A percentile compares a stretch with the other conserved stretches of the same genome.
phyloP scores from a whole-genome alignment of 108 stramenopile genomes.

The Cyclotella atomus region DNA sequence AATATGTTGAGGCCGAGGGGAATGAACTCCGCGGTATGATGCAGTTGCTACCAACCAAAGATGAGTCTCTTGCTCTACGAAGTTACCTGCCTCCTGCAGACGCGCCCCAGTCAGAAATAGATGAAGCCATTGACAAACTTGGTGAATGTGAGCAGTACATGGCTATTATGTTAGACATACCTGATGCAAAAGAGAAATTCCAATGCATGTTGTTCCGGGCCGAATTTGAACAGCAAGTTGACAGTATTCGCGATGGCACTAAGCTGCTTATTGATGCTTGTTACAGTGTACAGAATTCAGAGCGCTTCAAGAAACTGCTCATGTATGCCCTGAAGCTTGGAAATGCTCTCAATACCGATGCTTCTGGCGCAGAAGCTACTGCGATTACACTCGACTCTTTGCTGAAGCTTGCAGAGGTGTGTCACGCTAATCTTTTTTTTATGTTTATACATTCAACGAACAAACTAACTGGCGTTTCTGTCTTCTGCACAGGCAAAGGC shows the following conservation, averaged over 20 bases:
- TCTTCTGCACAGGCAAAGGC: conserved; percentile 40
- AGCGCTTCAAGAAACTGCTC: conserved; percentile 43
- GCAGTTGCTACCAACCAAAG: conserved; percentile 51
- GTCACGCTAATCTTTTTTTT: background rate
- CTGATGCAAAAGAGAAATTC: conserved; percentile 45
- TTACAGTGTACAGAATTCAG: conserved; percentile 43
- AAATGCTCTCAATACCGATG: conserved; percentile 52
- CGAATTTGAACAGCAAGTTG: conserved; percentile 40
- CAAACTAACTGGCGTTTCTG: no score
- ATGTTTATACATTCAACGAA: background rate
- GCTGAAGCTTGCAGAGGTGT: conserved; percentile 41
- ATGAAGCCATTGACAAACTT: conserved; percentile 43
- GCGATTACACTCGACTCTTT: conserved; percentile 52
- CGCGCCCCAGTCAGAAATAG: conserved; percentile 40
- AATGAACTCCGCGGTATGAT: conserved; percentile 52
- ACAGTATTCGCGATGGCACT: conserved; percentile 37
- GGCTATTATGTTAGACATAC: conserved; percentile 51
- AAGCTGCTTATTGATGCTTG: conserved; percentile 52
- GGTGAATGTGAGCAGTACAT: conserved; percentile 54
- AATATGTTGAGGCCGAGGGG: conserved; percentile 39
- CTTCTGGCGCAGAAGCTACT: conserved; percentile 34
- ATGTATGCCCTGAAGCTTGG: conserved; percentile 48
- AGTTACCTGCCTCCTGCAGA: conserved; percentile 43
- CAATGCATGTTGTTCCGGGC: conserved; percentile 51
- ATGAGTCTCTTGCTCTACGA: conserved; percentile 39